phyloP scores from a whole-genome alignment of 108 stramenopile genomes.

The Ochromonas danica region DNA sequence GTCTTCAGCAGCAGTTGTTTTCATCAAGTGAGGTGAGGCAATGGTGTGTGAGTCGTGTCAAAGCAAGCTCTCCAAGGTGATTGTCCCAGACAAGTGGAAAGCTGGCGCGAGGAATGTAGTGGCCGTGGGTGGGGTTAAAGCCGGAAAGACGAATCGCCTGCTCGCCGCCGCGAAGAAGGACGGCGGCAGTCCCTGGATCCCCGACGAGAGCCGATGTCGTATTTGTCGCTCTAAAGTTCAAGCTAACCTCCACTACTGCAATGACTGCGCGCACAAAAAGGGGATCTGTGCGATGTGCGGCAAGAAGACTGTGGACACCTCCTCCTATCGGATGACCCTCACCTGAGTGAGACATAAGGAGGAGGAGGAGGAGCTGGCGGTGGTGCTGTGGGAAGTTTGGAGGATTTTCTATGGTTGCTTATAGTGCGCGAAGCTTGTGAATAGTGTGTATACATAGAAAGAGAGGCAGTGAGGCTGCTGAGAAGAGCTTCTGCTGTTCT shows the following conservation, averaged over 20 bases:
- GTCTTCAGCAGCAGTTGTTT: no score
- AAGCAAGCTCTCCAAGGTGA: constrained; percentile 43
- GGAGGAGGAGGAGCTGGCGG: neutral
- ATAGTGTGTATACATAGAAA: no score
- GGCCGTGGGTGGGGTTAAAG: neutral
- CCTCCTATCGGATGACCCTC: neutral
- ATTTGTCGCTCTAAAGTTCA: constrained; percentile 50
- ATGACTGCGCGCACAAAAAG: constrained; percentile 46
- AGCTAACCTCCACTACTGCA: constrained; percentile 47
- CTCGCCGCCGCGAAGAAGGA: neutral
- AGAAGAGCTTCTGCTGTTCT: no score
- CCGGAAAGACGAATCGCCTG: neutral
- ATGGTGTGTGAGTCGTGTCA: constrained; percentile 51
- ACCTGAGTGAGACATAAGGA: neutral
- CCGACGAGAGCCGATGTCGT: constrained; percentile 5
- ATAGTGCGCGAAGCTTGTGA: no score
- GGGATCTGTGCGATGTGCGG: constrained; percentile 47
- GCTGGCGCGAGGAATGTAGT: neutral
- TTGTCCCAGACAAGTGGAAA: constrained; percentile 50
- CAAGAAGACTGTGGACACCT: constrained; percentile 43
- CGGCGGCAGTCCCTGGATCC: neutral
- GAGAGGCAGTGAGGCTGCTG: no score
- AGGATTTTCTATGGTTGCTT: no score
- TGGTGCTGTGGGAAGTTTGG: neutral
- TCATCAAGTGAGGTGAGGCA: no score